Percentiles rank a stretch among this genome's conserved stretches.
Evolutionary conservation across 2,329 filamentous ascomycete species (phyloP).

Genomic region (Trichoderma asperellum): DNA sequence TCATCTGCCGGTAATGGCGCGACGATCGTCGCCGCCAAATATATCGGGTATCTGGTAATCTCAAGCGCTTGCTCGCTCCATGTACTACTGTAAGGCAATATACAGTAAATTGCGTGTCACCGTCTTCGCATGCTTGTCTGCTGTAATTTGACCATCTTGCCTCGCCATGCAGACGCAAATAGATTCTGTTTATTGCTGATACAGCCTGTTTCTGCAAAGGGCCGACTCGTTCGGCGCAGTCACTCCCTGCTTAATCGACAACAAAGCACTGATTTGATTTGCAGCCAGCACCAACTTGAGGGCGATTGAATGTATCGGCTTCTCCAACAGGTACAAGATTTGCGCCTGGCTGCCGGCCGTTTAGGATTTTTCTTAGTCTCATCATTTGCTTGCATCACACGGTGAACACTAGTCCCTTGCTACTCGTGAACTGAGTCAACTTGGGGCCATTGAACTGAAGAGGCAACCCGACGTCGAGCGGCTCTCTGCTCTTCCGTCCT

Average conservation of each 20-base stretch:
- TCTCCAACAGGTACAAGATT: neutral
- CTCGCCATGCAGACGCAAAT: neutral
- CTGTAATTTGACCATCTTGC: neutral
- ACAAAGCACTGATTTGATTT: neutral
- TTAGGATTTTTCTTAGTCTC: neutral
- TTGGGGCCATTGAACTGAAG: neutral
- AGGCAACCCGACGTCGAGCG: neutral
- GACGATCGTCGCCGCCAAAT: constrained; percentile 26
- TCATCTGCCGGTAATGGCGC: constrained; percentile 25
- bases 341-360: neutral
- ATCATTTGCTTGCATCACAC: neutral
- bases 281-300: neutral
- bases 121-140: neutral
- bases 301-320: neutral
- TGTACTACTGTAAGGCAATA: neutral
- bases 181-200: neutral
- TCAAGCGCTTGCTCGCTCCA: neutral
- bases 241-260: neutral
- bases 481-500: neutral
- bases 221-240: neutral
- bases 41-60: constrained; percentile 28
- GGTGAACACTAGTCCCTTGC: neutral
- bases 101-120: neutral
- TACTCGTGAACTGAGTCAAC: neutral
- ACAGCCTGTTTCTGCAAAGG: neutral